Evolutionary conservation across 306 rosid genomes (phyloP).

Genomic region (Vigna unguiculata): DNA sequence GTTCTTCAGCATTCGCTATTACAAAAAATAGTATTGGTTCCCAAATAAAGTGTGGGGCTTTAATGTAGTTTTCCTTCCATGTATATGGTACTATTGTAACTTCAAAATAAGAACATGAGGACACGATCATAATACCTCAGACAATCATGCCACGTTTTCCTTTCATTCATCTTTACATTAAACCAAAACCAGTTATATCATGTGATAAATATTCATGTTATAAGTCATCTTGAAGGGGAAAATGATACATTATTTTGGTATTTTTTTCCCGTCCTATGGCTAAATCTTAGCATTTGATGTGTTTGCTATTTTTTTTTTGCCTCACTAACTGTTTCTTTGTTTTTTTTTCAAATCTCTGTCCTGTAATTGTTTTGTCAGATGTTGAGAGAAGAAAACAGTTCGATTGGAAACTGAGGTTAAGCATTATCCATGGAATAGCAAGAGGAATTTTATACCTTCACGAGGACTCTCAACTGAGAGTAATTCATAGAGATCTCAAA

Average conservation of each 20-base stretch:
- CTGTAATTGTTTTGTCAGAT: neutral
- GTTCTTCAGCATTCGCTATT: neutral
- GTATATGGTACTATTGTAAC: neutral
- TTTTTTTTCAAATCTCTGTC: neutral
- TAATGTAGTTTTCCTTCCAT: neutral
- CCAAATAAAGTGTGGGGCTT: neutral
- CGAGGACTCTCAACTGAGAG: neutral
- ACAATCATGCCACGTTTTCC: neutral
- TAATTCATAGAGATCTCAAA: constrained; percentile 28
- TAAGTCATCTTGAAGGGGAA: neutral
- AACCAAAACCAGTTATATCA: neutral
- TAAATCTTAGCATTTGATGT: neutral
- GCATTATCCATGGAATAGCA: constrained; percentile 14
- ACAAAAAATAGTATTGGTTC: neutral
- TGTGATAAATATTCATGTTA: neutral
- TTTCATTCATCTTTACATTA: neutral
- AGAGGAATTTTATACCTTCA: constrained; percentile 10
- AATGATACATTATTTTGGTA: neutral
- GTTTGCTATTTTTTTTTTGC: neutral
- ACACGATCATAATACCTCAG: neutral
- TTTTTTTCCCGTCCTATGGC: neutral
- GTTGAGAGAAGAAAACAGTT: neutral
- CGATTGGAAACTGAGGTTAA: neutral
- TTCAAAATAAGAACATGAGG: neutral
- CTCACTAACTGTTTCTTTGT: neutral